phyloP scores from a whole-genome alignment of 768 basidiomycete genomes.

The Leucosporidium yakuticum region DNA sequence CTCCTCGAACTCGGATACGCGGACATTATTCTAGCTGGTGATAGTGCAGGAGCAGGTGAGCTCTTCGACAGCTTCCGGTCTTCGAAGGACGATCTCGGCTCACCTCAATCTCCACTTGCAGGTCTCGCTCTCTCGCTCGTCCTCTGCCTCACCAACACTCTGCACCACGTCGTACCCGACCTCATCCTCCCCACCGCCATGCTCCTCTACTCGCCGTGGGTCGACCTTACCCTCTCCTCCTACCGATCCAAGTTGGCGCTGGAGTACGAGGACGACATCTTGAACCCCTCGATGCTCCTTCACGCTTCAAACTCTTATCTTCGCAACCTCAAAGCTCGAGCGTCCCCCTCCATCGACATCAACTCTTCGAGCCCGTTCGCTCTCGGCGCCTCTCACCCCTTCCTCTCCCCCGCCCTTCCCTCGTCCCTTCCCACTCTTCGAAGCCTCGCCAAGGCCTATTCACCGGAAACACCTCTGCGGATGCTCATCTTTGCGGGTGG shows the following conservation, averaged over 20 bases:
- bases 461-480: constrained; percentile 10
- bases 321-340: background rate
- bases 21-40: constrained; percentile 32
- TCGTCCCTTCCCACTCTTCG: constrained; percentile 3
- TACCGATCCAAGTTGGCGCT: background rate
- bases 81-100: too few species aligned
- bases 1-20: constrained; percentile 31
- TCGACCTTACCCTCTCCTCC: constrained; percentile 25
- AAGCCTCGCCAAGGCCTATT: background rate
- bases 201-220: constrained; percentile 33
- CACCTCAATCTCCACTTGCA: too few species aligned
- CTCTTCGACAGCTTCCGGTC: background rate
- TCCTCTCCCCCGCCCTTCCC: constrained; percentile 20
- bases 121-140: constrained; percentile 24
- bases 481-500: constrained; percentile 30
- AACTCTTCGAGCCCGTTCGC: background rate
- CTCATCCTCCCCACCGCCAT: constrained; percentile 18
- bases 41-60: constrained; percentile 30
- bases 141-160: constrained; percentile 27
- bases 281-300: constrained; percentile 18
- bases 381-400: background rate
- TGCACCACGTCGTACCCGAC: background rate
- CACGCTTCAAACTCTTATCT: constrained; percentile 11
- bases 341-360: background rate
- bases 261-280: constrained; percentile 16